A percentile compares a stretch with the other conserved stretches of the same genome.
Evolutionary conservation across 139 green algal species (phyloP).

Genomic region (Coelastrella sp.): DNA sequence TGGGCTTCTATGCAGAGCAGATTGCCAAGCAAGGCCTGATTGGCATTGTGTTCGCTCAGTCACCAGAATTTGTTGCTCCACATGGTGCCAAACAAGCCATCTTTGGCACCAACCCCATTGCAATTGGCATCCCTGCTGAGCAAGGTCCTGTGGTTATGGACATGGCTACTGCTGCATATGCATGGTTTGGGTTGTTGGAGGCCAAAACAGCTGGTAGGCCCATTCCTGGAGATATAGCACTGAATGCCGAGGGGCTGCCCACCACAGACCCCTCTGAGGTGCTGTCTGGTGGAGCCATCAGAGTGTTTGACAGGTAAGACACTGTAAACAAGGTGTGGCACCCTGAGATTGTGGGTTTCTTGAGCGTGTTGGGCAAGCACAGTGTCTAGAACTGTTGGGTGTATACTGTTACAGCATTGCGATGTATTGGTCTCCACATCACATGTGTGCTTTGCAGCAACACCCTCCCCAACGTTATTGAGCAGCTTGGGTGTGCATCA

Average conservation of each 20-base stretch:
- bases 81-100: slow-evolving; percentile 77
- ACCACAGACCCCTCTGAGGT: slow-evolving; percentile 79
- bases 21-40: slow-evolving; percentile 74
- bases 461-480: too few relatives aligned
- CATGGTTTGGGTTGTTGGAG: slow-evolving; percentile 84
- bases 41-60: slow-evolving; percentile 79
- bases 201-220: slow-evolving; percentile 70
- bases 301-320: slow-evolving; percentile 76
- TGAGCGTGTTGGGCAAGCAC: too few relatives aligned
- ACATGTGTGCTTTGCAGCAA: too few relatives aligned
- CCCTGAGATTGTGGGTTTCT: too few relatives aligned
- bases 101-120: slow-evolving; percentile 89
- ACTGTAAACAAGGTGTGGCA: too few relatives aligned
- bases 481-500: too few relatives aligned
- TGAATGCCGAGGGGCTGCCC: slow-evolving; percentile 64
- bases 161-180: slow-evolving; percentile 82
- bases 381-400: too few relatives aligned
- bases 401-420: too few relatives aligned
- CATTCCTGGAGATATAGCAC: slow-evolving; percentile 74
- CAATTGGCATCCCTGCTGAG: slow-evolving; percentile 65
- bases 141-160: slow-evolving; percentile 69
- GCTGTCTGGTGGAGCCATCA: slow-evolving; percentile 77
- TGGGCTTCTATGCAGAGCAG: slow-evolving; percentile 66
- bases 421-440: too few relatives aligned
- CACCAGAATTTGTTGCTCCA: slow-evolving; percentile 85